These are phyloP conservation scores for Rhododendron ovatum DNA, from an alignment of 148 eudicot species.

Conservation along the genomic window DNA sequence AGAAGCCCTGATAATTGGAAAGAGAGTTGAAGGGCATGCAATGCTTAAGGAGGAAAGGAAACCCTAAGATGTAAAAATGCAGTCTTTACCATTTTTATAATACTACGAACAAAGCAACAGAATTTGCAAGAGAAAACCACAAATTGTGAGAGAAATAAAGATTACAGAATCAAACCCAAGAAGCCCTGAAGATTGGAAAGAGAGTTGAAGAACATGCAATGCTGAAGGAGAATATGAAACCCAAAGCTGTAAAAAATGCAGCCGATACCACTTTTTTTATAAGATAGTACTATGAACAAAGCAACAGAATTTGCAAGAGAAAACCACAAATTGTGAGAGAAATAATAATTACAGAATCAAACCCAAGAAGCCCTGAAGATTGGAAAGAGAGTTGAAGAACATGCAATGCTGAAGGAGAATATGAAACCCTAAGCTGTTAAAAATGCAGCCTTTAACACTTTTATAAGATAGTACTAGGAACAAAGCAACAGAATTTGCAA, in stretches of 20 bases:
- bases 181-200: background rate
- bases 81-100: background rate
- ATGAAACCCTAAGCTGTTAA: slow-evolving; percentile 35
- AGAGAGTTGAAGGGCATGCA: background rate
- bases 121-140: background rate
- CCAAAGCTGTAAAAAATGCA: slow-evolving; percentile 28
- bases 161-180: background rate
- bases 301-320: background rate
- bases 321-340: background rate
- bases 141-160: background rate
- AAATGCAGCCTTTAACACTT: slow-evolving; percentile 7
- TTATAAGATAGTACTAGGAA: background rate
- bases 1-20: background rate
- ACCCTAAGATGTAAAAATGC: slow-evolving; percentile 33
- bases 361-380: background rate
- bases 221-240: slow-evolving; percentile 14
- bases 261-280: background rate
- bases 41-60: slow-evolving; percentile 7
- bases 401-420: background rate
- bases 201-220: background rate
- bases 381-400: background rate
- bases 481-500: background rate
- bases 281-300: background rate
- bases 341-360: background rate
- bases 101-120: background rate